Evolutionary conservation across 257 asterid genomes (phyloP).

Genomic region (Solanum tarijense): DNA sequence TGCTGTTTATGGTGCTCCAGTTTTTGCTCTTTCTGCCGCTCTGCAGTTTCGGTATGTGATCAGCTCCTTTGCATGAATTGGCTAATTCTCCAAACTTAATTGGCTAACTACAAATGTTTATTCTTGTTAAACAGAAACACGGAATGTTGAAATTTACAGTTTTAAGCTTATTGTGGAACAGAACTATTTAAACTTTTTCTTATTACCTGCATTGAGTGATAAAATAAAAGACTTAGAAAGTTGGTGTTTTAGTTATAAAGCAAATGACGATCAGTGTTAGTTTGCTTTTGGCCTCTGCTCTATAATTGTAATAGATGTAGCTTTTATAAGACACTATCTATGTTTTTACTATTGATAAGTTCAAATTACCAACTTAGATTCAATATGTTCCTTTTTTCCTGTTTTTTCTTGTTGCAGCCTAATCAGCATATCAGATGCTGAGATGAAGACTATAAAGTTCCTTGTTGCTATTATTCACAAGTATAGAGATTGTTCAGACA

Average conservation of each 20-base stretch:
- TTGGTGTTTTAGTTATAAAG: background rate
- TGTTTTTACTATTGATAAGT: background rate
- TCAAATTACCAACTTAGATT: background rate
- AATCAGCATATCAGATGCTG: conserved; percentile 69
- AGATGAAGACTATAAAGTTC: conserved; percentile 64
- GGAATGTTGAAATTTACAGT: background rate
- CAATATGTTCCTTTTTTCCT: background rate
- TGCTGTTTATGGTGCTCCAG: conserved; percentile 63
- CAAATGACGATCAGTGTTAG: background rate
- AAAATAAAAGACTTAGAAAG: background rate
- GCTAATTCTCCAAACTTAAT: background rate
- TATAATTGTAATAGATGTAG: background rate
- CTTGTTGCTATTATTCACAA: conserved; percentile 46
- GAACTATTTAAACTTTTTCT: background rate
- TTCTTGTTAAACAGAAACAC: background rate
- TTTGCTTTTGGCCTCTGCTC: background rate
- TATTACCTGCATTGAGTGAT: background rate
- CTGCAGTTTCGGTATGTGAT: conserved; percentile 68
- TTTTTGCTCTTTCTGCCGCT: conserved; percentile 70
- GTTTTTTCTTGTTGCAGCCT: conserved; percentile 27
- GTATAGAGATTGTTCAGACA: conserved; percentile 44
- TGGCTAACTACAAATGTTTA: background rate
- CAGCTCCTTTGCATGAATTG: background rate
- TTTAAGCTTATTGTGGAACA: background rate
- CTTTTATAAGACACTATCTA: background rate